Conservation (phyloP, 306 rosid species). For the Lathyrus sativus region DNA sequence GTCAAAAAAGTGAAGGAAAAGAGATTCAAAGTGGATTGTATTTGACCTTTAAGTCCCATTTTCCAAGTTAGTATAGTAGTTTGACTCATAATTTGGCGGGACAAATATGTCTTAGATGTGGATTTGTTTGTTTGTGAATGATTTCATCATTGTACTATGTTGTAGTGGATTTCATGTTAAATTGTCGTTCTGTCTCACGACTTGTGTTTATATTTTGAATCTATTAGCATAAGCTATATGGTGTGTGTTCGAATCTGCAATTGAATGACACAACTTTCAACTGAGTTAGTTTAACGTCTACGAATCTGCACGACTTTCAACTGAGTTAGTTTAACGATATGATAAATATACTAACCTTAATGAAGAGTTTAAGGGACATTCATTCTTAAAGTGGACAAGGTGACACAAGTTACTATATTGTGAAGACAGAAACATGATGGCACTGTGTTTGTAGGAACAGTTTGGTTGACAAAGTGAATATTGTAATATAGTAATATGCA, state of each 20-base stretch:
- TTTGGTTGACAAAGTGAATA: conserved; percentile 46
- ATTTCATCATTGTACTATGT: conserved; percentile 31
- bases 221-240: too few relatives aligned
- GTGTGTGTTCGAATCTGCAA: too few relatives aligned
- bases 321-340: background rate
- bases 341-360: too few relatives aligned
- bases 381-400: conserved; percentile 35
- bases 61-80: conserved; percentile 36
- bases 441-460: conserved; percentile 35
- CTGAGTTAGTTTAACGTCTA: too few relatives aligned
- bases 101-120: conserved; percentile 38
- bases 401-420: conserved; percentile 39
- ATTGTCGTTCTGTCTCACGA: conserved; percentile 24
- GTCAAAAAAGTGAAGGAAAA: background rate
- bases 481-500: conserved; percentile 37
- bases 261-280: too few relatives aligned
- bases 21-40: conserved; percentile 25
- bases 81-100: conserved; percentile 48
- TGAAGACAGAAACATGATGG: conserved; percentile 24
- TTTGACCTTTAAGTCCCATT: conserved; percentile 40
- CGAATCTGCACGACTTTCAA: too few relatives aligned
- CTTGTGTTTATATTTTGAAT: background rate
- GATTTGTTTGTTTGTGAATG: conserved; percentile 25
- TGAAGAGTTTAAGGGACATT: conserved; percentile 8
- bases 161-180: conserved; percentile 34